Percentiles rank a stretch among this genome's conserved stretches.
phyloP scores from a whole-genome alignment of 352 stramenopile genomes.

The Aphanomyces invadans region DNA sequence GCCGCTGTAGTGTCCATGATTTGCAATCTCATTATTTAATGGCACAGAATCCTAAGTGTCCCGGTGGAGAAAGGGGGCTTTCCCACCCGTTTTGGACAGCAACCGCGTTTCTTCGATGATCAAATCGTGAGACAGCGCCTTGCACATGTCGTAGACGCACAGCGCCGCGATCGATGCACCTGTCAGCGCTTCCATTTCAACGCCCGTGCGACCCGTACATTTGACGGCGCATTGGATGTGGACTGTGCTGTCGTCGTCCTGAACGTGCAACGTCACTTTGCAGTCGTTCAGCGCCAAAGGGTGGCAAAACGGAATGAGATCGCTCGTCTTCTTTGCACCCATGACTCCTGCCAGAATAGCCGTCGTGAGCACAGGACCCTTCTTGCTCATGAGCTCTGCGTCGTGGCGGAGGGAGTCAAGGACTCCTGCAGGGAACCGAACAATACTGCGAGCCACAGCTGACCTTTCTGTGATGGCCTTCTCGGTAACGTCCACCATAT shows the following conservation, averaged over 20 bases:
- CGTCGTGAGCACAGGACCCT: slow-evolving; percentile 88
- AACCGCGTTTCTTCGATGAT: slow-evolving; percentile 87
- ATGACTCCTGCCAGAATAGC: slow-evolving; percentile 90
- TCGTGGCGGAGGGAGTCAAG: slow-evolving; percentile 55
- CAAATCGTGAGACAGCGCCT: slow-evolving; percentile 94
- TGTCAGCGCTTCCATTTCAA: slow-evolving; percentile 95
- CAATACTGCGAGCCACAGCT: slow-evolving; percentile 73
- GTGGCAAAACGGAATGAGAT: slow-evolving; percentile 92
- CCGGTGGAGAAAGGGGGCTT: slow-evolving; percentile 51
- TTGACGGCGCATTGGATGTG: slow-evolving; percentile 82
- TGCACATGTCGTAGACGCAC: slow-evolving; percentile 98
- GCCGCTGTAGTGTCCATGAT: neutral
- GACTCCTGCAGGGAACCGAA: slow-evolving; percentile 78
- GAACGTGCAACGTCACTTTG: slow-evolving; percentile 74
- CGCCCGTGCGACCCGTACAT: slow-evolving; percentile 91
- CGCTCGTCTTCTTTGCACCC: slow-evolving; percentile 88
- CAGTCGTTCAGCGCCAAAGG: slow-evolving; percentile 87
- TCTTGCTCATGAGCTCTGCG: slow-evolving; percentile 46
- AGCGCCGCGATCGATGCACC: slow-evolving; percentile 90
- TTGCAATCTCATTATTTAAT: slow-evolving; percentile 4
- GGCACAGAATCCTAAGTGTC: neutral
- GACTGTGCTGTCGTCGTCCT: slow-evolving; percentile 44
- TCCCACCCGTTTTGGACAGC: slow-evolving; percentile 89
- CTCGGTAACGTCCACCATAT: slow-evolving; percentile 88
- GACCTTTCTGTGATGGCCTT: slow-evolving; percentile 79